Base-by-base conservation (phyloP, 2,329 filamentous ascomycete genomes). In the Exophiala calicioides region DNA sequence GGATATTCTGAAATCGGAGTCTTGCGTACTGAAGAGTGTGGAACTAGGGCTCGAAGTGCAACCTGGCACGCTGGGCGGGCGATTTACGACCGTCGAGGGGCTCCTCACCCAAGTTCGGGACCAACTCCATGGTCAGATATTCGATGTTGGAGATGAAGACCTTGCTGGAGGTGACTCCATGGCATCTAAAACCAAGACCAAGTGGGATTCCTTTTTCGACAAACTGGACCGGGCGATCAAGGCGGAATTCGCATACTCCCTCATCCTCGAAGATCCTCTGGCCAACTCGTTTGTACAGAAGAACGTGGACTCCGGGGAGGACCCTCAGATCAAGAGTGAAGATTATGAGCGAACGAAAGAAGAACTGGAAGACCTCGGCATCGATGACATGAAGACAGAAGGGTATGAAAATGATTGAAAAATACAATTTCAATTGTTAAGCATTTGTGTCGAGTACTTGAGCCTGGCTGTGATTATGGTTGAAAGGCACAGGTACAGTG, bases 61-160 rank as follows among this genome's bases (percentile, higher is more conserved):
- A 68, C 90, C 91, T 0, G 93, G 93, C 46, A 98, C 93, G 0
- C 81, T 98, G 13, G 93, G 93, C 51, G 93, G 93, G 13, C 85
- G 93, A 47, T 98, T 98, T 75, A 98, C 93, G 15, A 98, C 93
- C 0, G 85, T 98, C 15, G 93, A 98, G 68, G 93, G 93, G 52
- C 81, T 97, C 15, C 76, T 97, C 44, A 93, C 89, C 0, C 88
- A 98, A 65, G 88, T 98, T 50, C 86, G 90, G 53, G 85, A 93
- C 64, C 91, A 98, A 67, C 78, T 98, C 18, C 85, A 85, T 64
- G 80, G 79, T 37, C 88, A 94, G 63, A 95, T 97, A 54, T 98
- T 95, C 68, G 82, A 94, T 59, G 72, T 80, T 12, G 81, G 79
- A 15, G 81, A 81, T 44, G 74, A 74, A 29, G 67, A 70, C 41